These are phyloP conservation scores for Pichia kudriavzevii DNA, from an alignment of 1,139 yeast genomes.

Conservation along the genomic window DNA sequence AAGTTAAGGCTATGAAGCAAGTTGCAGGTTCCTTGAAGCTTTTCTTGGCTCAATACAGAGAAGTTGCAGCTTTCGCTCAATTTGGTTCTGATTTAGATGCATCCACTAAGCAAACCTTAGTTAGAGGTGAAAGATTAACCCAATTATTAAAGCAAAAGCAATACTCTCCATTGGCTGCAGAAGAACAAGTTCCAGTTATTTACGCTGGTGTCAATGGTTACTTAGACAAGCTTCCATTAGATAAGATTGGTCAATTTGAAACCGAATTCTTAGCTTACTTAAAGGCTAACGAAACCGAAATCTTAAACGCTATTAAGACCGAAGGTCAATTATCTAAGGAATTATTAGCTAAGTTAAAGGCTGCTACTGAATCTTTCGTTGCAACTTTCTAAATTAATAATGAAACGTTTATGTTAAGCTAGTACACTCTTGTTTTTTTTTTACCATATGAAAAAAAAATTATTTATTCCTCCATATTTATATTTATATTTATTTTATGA, in stretches of 20 bases:
- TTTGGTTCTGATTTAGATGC: conserved; percentile 99
- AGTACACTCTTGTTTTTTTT: conserved; percentile 14
- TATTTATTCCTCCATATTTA: conserved; percentile 18
- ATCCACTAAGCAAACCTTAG: conserved; percentile 97
- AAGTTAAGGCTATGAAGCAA: conserved; percentile 99
- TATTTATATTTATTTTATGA: conserved; percentile 19
- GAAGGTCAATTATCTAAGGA: conserved; percentile 91
- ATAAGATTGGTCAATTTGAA: conserved; percentile 89
- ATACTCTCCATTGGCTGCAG: conserved; percentile 94
- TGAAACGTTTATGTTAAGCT: conserved; percentile 16
- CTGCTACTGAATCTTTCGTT: conserved; percentile 86
- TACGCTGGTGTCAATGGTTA: conserved; percentile 99
- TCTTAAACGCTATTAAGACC: conserved; percentile 76
- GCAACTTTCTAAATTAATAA: conserved; percentile 58
- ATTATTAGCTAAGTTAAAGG: conserved; percentile 76
- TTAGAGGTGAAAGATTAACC: conserved; percentile 99
- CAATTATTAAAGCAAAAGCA: conserved; percentile 98
- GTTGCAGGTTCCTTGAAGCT: conserved; percentile 99
- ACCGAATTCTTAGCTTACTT: conserved; percentile 83
- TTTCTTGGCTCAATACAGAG: conserved; percentile 99
- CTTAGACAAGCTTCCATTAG: conserved; percentile 82
- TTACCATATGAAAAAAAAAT: conserved; percentile 10
- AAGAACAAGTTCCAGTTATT: conserved; percentile 97
- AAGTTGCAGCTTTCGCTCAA: conserved; percentile 99
- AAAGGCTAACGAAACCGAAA: conserved; percentile 81